These are phyloP conservation scores for Hansenula sp. DNA, from an alignment of 1,139 yeast genomes.

Conservation along the genomic window DNA sequence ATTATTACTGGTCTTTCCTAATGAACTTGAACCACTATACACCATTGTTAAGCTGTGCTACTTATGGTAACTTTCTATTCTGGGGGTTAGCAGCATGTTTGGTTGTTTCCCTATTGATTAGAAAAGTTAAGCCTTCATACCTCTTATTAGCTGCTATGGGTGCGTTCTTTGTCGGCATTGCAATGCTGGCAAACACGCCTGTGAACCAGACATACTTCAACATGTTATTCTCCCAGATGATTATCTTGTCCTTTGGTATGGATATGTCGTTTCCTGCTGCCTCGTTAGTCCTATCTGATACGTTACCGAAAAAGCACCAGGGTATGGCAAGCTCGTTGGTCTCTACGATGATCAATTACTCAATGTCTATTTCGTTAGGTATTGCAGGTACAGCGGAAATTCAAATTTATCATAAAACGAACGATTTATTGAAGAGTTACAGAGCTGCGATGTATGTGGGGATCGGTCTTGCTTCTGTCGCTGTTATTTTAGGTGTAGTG, in stretches of 20 bases:
- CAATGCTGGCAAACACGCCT: constrained; percentile 46
- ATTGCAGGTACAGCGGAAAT: constrained; percentile 46
- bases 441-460: constrained; percentile 41
- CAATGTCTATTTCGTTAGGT: constrained; percentile 51
- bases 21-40: constrained; percentile 42
- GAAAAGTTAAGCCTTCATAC: constrained; percentile 40
- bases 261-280: constrained; percentile 58
- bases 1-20: constrained; percentile 32
- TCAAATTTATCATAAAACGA: constrained; percentile 27
- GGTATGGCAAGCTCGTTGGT: constrained; percentile 61
- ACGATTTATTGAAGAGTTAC: constrained; percentile 31
- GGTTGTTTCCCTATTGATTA: constrained; percentile 38
- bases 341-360: constrained; percentile 50
- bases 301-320: constrained; percentile 46
- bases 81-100: constrained; percentile 46
- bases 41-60: constrained; percentile 39
- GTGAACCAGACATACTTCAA: constrained; percentile 44
- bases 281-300: constrained; percentile 47
- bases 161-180: constrained; percentile 45
- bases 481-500: constrained; percentile 12
- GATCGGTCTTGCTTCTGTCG: constrained; percentile 26
- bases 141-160: constrained; percentile 39
- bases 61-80: constrained; percentile 43
- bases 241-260: constrained; percentile 54
- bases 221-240: constrained; percentile 43